A percentile compares a stretch with the other conserved stretches of the same genome.
These are phyloP conservation scores for Sporothrix dimorphospora DNA, from an alignment of 2,329 filamentous ascomycete genomes.

Conservation along the genomic window DNA sequence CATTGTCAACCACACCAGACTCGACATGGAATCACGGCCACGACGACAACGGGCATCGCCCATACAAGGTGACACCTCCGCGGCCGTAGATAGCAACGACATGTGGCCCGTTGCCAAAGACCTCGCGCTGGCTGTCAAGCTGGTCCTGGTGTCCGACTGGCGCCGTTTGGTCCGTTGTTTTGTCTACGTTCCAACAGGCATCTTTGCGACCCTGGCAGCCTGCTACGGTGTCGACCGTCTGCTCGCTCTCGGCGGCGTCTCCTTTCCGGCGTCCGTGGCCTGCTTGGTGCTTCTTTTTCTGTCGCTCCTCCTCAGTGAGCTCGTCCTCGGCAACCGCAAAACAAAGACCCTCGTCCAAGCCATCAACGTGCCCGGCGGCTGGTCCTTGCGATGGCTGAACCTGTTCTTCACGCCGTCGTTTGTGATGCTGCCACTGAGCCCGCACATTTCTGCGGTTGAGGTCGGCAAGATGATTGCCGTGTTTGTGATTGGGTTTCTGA, in stretches of 20 bases:
- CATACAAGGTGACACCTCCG: background rate
- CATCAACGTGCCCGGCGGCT: constrained; percentile 60
- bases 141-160: constrained; percentile 37
- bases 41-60: background rate
- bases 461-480: constrained; percentile 63
- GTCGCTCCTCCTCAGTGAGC: constrained; percentile 52
- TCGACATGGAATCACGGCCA: background rate
- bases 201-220: constrained; percentile 46
- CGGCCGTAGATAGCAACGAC: background rate
- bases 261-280: constrained; percentile 64
- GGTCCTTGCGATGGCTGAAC: constrained; percentile 62
- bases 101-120: constrained; percentile 22
- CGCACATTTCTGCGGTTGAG: constrained; percentile 56
- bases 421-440: constrained; percentile 60
- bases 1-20: background rate
- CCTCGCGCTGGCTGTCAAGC: background rate
- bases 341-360: constrained; percentile 53
- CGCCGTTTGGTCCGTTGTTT: constrained; percentile 44
- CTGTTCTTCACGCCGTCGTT: constrained; percentile 64
- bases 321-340: constrained; percentile 51
- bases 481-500: constrained; percentile 60
- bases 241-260: constrained; percentile 51
- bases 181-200: constrained; percentile 54
- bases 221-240: constrained; percentile 51
- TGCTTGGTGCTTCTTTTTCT: constrained; percentile 60